Evolutionary conservation across 495 filamentous ascomycete genomes (phyloP).

Genomic region (Halenospora varia): DNA sequence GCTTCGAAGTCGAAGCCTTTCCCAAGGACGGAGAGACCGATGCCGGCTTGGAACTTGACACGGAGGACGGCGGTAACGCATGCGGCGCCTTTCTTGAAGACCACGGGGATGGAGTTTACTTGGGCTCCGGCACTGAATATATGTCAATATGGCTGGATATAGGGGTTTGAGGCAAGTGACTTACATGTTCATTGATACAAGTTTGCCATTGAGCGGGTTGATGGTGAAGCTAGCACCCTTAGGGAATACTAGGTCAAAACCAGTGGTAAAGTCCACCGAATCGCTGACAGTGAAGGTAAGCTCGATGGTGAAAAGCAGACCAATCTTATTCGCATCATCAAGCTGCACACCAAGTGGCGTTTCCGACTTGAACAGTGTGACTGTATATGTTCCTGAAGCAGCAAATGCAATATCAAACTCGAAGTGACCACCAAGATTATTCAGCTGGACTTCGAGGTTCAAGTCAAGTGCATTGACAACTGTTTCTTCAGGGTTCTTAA

Average conservation of each 20-base stretch:
- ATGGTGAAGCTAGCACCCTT: constrained; percentile 1
- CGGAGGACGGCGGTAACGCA: neutral
- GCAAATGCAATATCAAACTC: constrained; percentile 1
- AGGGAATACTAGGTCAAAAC: constrained; percentile 3
- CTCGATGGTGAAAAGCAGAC: neutral
- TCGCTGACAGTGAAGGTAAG: neutral
- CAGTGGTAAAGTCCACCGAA: neutral
- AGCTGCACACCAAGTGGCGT: neutral
- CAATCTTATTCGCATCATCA: neutral
- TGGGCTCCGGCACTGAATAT: neutral
- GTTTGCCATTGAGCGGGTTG: neutral
- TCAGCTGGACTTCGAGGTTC: neutral
- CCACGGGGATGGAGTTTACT: constrained; percentile 2
- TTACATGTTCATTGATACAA: constrained; percentile 6
- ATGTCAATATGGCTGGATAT: neutral
- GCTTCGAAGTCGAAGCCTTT: constrained; percentile 3
- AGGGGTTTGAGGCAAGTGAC: neutral
- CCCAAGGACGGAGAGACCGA: neutral
- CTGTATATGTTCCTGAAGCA: neutral
- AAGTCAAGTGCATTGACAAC: constrained; percentile 5
- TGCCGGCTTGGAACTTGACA: neutral
- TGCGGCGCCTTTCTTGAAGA: neutral
- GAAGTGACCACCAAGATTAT: constrained; percentile 2
- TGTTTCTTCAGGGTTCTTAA: neutral
- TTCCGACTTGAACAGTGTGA: neutral